Conservation (phyloP, 345 rosid species). For the Gossypium stocksii region DNA sequence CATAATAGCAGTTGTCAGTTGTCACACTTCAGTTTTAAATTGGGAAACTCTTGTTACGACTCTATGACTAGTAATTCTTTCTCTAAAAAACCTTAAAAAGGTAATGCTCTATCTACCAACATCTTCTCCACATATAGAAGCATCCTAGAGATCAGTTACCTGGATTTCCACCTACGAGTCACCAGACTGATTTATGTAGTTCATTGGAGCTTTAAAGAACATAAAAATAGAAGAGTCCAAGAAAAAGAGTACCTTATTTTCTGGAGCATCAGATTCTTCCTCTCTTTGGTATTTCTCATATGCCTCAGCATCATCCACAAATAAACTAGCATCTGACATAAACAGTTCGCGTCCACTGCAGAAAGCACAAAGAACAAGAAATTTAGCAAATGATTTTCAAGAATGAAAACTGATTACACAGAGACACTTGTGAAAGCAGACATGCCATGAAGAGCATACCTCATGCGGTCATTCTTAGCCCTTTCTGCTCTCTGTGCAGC, state of each 20-base stretch:
- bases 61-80: not conserved
- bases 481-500: constrained; percentile 53
- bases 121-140: not conserved
- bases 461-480: constrained; percentile 63
- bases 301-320: constrained; percentile 63
- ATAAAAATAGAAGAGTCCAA: not conserved
- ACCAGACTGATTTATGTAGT: not conserved
- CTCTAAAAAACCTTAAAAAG: not conserved
- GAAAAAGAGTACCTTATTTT: constrained; percentile 31
- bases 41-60: not conserved
- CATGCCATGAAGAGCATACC: constrained; percentile 25
- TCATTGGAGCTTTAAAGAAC: not conserved
- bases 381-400: constrained; percentile 13
- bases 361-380: constrained; percentile 14
- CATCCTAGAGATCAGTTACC: not conserved
- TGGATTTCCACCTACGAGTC: not conserved
- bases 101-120: not conserved
- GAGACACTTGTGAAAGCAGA: not conserved
- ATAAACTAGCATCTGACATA: constrained; percentile 47
- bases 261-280: constrained; percentile 35
- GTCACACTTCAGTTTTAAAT: not conserved
- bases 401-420: not conserved
- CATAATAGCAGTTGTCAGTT: not conserved
- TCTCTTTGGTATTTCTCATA: constrained; percentile 52
- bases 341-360: constrained; percentile 64